Base-by-base conservation (phyloP, 306 rosid genomes). In the Pyrus pyrifolia region DNA sequence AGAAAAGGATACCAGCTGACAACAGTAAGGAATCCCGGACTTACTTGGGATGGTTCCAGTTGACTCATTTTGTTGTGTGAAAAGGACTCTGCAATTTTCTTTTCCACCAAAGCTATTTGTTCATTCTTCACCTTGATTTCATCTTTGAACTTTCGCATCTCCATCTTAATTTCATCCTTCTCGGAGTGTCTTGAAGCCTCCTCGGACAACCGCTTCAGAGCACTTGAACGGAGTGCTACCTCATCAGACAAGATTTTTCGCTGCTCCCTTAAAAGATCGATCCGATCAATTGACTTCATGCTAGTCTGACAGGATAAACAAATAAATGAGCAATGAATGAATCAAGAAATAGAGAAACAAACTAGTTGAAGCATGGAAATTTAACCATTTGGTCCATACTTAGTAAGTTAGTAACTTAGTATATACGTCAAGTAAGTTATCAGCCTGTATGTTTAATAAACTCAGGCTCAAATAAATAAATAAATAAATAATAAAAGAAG, bases 201-300 rank as follows among this genome's bases (percentile, higher is more conserved):
- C 75, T 95, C 93, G 44, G 93, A 86, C 85, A 95, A 82, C 83
- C 97, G 87, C 90, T 92, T 95, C 86, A 95, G 82, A 79, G 96
- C 85, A 79, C 98, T 90, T 73, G 92, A 88, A 83, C 89, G 97
- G 72, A 95, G 96, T 68, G 97, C 97, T 74, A 95, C 91, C 88
- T 95, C 97, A 83, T 91, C 97, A 29, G 93, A 88, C 87, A 95
- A 88, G 77, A 90, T 84, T 79, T 92, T 90, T 71, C 88, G 89
- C 84, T 95, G 98, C 86, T 92, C 98, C 86, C 97, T 90, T 82
- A 92, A 79, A 78, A 92, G 97, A 72, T 95, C 97, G 35, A 92
- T 85, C 83, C 86, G 96, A 79, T 92, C 97, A 46, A 81, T 86
- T 64, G 97, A 92, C 84, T 87, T 88, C 65, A 86, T 81, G 85